Conservation (phyloP, 2,329 filamentous ascomycete species). For the Sordariomycetes sp. region DNA sequence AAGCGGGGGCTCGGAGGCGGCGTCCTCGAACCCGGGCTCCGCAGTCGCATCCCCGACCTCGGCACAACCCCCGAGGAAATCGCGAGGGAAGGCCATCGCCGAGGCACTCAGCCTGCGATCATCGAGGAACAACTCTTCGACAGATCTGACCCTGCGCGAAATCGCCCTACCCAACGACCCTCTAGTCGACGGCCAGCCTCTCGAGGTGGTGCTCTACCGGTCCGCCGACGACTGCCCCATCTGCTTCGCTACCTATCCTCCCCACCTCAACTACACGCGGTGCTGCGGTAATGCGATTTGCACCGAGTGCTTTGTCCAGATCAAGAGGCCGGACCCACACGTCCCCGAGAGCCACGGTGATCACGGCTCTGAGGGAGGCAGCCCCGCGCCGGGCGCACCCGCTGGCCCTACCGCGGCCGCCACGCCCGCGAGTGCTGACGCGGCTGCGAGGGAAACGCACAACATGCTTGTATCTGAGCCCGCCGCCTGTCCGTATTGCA, state of each 20-base stretch:
- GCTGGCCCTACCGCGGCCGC: not conserved
- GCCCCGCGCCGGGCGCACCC: constrained; percentile 7
- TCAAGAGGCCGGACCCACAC: constrained; percentile 87
- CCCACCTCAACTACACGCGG: constrained; percentile 83
- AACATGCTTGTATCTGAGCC: constrained; percentile 76
- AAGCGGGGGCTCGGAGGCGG: constrained; percentile 46
- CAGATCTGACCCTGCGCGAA: constrained; percentile 65
- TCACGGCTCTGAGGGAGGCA: constrained; percentile 14
- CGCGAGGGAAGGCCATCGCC: constrained; percentile 79
- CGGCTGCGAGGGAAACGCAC: constrained; percentile 6
- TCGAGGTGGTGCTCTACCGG: constrained; percentile 91
- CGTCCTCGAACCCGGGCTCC: constrained; percentile 58
- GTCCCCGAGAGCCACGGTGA: constrained; percentile 65
- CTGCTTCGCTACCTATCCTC: constrained; percentile 91
- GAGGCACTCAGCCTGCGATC: constrained; percentile 51
- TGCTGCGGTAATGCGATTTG: constrained; percentile 96
- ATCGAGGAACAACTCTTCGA: constrained; percentile 57
- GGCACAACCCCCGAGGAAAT: constrained; percentile 33
- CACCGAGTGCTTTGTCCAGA: constrained; percentile 98
- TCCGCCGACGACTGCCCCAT: constrained; percentile 85
- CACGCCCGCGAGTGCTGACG: constrained; percentile 7
- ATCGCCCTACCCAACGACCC: constrained; percentile 69
- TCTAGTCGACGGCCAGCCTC: constrained; percentile 83
- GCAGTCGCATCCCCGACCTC: constrained; percentile 32
- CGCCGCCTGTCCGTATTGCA: constrained; percentile 87